Conservation (phyloP, 306 rosid genomes). For the Calophaca sinica region DNA sequence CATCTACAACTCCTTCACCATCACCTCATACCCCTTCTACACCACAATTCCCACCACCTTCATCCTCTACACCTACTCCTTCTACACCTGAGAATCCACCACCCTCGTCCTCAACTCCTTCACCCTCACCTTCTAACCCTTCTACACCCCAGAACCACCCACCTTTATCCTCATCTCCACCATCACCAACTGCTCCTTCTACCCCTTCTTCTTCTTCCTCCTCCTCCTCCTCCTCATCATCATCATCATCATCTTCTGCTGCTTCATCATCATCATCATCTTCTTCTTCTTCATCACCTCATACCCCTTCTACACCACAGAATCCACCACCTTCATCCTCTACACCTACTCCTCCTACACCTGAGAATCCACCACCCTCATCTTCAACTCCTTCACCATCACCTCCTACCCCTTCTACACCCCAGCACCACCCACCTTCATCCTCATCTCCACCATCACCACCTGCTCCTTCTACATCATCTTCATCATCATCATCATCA, state of each 20-base stretch:
- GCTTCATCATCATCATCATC: background rate
- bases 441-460: background rate
- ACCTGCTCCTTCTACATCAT: background rate
- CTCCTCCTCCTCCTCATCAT: background rate
- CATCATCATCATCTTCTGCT: background rate
- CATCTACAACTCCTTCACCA: constrained; percentile 37
- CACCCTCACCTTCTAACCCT: background rate
- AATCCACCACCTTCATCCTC: constrained; percentile 6
- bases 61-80: background rate
- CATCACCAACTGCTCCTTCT: background rate
- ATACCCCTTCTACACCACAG: constrained; percentile 28
- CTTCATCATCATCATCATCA: background rate
- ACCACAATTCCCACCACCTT: constrained; percentile 16
- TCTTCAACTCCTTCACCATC: background rate
- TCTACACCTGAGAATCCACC: constrained; percentile 26
- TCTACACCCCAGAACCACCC: background rate
- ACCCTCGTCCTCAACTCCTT: background rate
- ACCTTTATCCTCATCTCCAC: background rate
- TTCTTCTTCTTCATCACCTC: background rate
- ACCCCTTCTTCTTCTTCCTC: background rate
- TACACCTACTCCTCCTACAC: background rate
- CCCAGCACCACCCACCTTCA: background rate
- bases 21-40: constrained; percentile 2
- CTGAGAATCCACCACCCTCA: constrained; percentile 22
- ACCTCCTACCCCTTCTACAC: background rate